Evolutionary conservation across 2,329 filamentous ascomycete species (phyloP), one percentile per base, ranked within the genome.

Genomic region (Exserohilum rostratum): DNA sequence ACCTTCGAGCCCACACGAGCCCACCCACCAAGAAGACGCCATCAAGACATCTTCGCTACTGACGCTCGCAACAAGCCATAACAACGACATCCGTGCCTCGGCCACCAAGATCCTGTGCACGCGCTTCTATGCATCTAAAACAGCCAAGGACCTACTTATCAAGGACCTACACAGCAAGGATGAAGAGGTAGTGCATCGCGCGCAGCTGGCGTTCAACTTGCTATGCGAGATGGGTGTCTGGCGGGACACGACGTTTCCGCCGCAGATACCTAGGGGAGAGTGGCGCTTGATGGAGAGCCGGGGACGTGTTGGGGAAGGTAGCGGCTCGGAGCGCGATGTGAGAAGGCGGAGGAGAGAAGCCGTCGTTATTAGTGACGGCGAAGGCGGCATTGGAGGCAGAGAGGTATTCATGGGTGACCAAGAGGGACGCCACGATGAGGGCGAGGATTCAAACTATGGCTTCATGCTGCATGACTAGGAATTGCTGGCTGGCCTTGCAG

Each of bases 281-380:
- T 52, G 46, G 55, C 45, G 37, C 38, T 33, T 18, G 35, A 25
- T 33, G 31, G 46, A 49, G 37, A 50, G 85, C 53, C 83, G 85
- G 70, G 86, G 37, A 44, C 50, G 48, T 17, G 11, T 18, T 37
- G 22, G 51, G 15, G 10, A 17, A 46, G 25, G 54, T 80, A 55
- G 79, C 76, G 6, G 87, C 87, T 47, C 48, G 69, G 90, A 93
- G 72, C 87, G 90, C 66, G 84, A 88, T 48, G 80, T 93, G 56
- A 81, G 91, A 55, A 83, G 92, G 61, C 83, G 90, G 45, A 84
- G 93, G 68, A 83, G 92, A 62, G 91, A 96, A 77, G 92, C 91
- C 4, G 93, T 97, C 85, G 92, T 97, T 17, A 79, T 96, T 52
- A 93, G 92, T 67, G 91, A 96, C 67, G 90, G 90, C n/a, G 90